Conservation (phyloP, 148 eudicot genomes). For the Beta vulgaris region DNA sequence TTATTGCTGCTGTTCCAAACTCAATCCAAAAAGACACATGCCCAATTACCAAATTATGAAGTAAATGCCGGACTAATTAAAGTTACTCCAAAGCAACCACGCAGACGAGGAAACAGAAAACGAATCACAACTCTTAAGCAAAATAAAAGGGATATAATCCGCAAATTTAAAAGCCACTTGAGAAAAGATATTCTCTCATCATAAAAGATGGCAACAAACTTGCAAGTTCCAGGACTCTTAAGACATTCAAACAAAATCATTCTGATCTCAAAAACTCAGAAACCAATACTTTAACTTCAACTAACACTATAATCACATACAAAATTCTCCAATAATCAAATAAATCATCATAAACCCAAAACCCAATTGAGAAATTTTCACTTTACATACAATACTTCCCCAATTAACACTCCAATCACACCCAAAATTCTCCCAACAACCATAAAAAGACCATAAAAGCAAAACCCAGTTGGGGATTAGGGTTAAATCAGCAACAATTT, state of each 20-base stretch:
- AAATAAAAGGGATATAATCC: neutral
- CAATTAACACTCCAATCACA: neutral
- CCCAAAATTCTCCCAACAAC: constrained; percentile 3
- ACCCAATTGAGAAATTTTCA: neutral
- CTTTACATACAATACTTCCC: too few relatives aligned
- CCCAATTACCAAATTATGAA: neutral
- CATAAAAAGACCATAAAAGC: constrained; percentile 14
- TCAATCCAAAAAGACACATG: neutral
- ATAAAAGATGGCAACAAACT: constrained; percentile 1
- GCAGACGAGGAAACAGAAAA: neutral
- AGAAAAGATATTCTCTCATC: neutral
- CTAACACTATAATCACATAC: neutral
- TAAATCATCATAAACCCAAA: neutral
- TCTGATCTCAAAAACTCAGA: neutral
- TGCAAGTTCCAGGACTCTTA: neutral
- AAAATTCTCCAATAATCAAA: constrained; percentile 3
- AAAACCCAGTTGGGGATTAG: constrained; percentile 7
- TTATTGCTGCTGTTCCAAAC: neutral
- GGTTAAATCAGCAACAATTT: constrained; percentile 12
- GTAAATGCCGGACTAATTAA: neutral
- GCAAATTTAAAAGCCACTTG: neutral
- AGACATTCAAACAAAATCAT: constrained; percentile 3
- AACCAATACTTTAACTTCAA: neutral
- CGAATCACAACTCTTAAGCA: neutral
- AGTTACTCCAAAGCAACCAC: neutral